Conservation (phyloP, 129 eudicot genomes). For the Scalesia atractyloides region DNA sequence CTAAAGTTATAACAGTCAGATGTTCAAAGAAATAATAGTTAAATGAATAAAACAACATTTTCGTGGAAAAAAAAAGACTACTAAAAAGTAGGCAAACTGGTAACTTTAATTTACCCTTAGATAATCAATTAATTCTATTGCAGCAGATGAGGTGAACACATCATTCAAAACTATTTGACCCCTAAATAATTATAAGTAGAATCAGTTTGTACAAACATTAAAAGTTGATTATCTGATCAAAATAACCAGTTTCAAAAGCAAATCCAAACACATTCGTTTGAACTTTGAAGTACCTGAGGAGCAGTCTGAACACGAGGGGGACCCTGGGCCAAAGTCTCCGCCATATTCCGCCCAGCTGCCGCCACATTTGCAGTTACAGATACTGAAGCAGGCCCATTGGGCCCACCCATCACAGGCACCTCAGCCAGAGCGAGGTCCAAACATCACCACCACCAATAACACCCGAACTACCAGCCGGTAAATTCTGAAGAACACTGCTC, state of each 20-base stretch:
- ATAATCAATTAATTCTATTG: background rate
- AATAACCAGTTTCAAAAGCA: background rate
- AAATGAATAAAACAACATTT: too few relatives aligned
- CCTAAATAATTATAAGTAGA: background rate
- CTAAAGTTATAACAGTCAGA: too few relatives aligned
- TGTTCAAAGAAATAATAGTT: too few relatives aligned
- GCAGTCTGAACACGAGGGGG: constrained; percentile 64
- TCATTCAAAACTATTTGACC: background rate
- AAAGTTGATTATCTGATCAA: background rate
- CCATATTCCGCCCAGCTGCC: constrained; percentile 74
- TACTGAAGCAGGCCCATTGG: constrained; percentile 41
- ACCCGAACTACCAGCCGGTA: constrained; percentile 58
- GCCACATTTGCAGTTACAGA: constrained; percentile 36
- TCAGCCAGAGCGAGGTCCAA: constrained; percentile 96
- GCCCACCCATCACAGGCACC: constrained; percentile 63
- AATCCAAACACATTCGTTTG: background rate
- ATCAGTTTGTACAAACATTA: background rate
- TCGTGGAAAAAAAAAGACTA: too few relatives aligned
- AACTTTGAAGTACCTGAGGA: constrained; percentile 57
- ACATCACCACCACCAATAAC: constrained; percentile 71
- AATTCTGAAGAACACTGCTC: constrained; percentile 61
- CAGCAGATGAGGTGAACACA: background rate
- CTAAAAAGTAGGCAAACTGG: too few relatives aligned
- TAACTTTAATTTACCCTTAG: background rate
- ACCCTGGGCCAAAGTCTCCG: constrained; percentile 85